Evolutionary conservation across 805 yeast species (phyloP).

Genomic region (Saccharomyces kudriavzevii): DNA sequence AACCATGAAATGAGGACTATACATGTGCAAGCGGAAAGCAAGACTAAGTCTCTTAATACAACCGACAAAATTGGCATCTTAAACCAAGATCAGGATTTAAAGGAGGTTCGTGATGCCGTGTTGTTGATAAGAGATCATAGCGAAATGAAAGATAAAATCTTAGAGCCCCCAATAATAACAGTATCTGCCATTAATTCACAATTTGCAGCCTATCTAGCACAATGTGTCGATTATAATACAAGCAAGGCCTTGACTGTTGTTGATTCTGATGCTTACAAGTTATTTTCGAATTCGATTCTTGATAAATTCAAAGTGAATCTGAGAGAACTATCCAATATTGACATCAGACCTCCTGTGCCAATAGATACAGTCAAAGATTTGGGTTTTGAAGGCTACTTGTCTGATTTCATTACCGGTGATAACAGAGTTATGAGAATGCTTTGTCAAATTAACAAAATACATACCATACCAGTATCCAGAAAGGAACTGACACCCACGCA

Average conservation of each 20-base stretch:
- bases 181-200: constrained; percentile 44
- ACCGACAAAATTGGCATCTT: constrained; percentile 47
- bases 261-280: constrained; percentile 41
- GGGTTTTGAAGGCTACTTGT: constrained; percentile 77
- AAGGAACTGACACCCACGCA: constrained; percentile 37
- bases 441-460: constrained; percentile 43
- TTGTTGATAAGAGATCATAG: constrained; percentile 30
- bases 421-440: constrained; percentile 62
- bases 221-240: constrained; percentile 45
- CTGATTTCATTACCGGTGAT: constrained; percentile 71
- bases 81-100: constrained; percentile 28
- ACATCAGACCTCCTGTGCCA: constrained; percentile 20
- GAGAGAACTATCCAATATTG: constrained; percentile 36
- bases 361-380: constrained; percentile 32
- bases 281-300: constrained; percentile 37
- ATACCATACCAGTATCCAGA: constrained; percentile 55
- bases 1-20: constrained; percentile 35
- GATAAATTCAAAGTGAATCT: constrained; percentile 46
- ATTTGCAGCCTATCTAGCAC: constrained; percentile 50
- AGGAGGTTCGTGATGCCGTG: constrained; percentile 30
- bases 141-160: constrained; percentile 37
- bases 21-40: constrained; percentile 27
- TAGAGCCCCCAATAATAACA: constrained; percentile 69
- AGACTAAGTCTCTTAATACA: constrained; percentile 35
- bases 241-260: constrained; percentile 57